phyloP scores from a whole-genome alignment of 345 rosid genomes.

The Gossypium herbaceum region DNA sequence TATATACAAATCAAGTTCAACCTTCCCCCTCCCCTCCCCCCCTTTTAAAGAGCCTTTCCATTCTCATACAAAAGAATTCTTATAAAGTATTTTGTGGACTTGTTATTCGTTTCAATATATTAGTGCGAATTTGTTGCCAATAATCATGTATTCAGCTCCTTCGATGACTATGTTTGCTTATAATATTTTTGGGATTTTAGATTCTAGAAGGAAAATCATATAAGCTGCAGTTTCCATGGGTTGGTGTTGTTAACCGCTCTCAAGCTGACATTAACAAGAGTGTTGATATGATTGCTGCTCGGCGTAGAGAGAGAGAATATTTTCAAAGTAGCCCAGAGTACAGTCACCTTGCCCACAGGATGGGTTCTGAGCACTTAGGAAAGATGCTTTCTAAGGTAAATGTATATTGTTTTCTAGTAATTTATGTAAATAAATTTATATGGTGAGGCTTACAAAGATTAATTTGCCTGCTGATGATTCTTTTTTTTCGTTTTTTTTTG shows the following conservation, averaged over 20 bases:
- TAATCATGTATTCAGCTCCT: conserved; percentile 5
- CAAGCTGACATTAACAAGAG: conserved; percentile 97
- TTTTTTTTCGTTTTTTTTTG: not conserved
- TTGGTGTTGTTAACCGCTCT: conserved; percentile 97
- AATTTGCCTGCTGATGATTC: not conserved
- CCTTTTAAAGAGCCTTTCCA: not conserved
- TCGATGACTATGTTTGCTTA: conserved; percentile 15
- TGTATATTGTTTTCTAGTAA: not conserved
- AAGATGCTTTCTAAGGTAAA: conserved; percentile 92
- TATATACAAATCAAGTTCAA: not conserved
- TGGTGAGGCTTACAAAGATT: not conserved
- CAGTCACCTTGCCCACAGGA: conserved; percentile 66
- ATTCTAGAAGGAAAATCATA: conserved; percentile 90
- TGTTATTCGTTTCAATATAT: not conserved
- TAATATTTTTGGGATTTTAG: conserved; percentile 31
- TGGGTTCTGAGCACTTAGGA: conserved; percentile 94
- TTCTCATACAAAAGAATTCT: not conserved
- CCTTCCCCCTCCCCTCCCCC: too few species aligned
- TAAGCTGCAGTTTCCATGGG: conserved; percentile 86
- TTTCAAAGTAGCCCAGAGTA: conserved; percentile 61
- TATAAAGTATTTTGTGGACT: not conserved
- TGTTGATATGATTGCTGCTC: conserved; percentile 99
- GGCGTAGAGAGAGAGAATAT: conserved; percentile 83
- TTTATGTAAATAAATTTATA: not conserved
- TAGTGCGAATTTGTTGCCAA: conserved; percentile 5